Base-by-base conservation (phyloP, 495 filamentous ascomycete genomes). In the Cryomyces antarcticus region DNA sequence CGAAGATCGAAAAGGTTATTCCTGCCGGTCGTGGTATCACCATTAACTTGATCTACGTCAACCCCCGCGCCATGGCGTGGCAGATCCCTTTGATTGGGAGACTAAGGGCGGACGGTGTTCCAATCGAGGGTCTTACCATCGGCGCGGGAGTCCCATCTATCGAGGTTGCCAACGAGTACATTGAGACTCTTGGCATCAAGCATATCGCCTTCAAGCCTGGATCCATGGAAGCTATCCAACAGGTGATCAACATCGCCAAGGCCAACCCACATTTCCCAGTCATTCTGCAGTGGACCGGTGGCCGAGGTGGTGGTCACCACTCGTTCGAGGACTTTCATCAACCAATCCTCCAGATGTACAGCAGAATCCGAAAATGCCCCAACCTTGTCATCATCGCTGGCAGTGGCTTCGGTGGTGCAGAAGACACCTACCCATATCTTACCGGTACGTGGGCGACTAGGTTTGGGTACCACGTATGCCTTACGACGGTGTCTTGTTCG, bases 191-290 rank as follows among this genome's bases (percentile, higher is more conserved):
- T n/a, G 84, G 85, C 3, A 70, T 95, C 52, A 93, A 93, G 63
- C 84, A 93, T 51, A 92, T 95, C 45, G 71, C 82, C 5, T 93
- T 95, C 72, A 95, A 95, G 63, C 87, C 87, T 24, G 87, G 87
- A 36, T 93, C 85, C 7, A 68, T 78, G 31, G 83, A 94, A 46
- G 83, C 78, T 12, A 93, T 95, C 46, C 82, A 93, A 55, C 66
- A 78, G 28, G 83, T 92, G 39, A 80, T 95, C 60, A 88, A 92
- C 57, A 82, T 95, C 52, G 87, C 87, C 39, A 87, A 82, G 55
- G 83, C 84, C 4, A 84, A 89, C 54, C 86, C 86, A 4, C 73
- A 67, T 6, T 95, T 93, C 67, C 87, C 87, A 4, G 72, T 94
- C 41, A 78, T 95, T 30, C 61, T 93, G 37, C 87, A 95, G 54